phyloP scores from a whole-genome alignment of 495 filamentous ascomycete species.

The Baudoinia panamericana region DNA sequence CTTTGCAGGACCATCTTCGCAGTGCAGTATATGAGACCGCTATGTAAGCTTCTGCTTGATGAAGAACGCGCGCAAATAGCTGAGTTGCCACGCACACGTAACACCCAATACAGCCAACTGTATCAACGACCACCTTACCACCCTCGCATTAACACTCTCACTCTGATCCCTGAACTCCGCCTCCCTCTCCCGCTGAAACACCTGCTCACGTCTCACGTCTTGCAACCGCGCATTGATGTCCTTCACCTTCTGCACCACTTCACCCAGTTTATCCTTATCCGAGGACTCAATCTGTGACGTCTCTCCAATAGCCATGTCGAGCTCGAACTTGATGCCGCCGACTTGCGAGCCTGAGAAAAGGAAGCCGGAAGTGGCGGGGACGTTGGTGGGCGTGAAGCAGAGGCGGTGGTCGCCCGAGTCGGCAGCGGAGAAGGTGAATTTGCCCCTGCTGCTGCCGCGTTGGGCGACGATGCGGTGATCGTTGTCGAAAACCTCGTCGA shows the following conservation, averaged over 20 bases:
- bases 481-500: constrained; percentile 95
- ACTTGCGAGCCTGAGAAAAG: constrained; percentile 46
- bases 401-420: constrained; percentile 88
- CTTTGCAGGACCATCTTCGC: constrained; percentile 1
- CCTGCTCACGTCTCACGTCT: constrained; percentile 86
- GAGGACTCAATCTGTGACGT: constrained; percentile 87
- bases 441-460: constrained; percentile 58
- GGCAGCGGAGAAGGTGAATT: constrained; percentile 91
- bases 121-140: constrained; percentile 86
- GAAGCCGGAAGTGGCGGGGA: constrained; percentile 49
- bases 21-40: neutral
- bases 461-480: constrained; percentile 90
- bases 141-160: constrained; percentile 80
- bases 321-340: constrained; percentile 66
- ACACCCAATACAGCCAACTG: constrained; percentile 78
- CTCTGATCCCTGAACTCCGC: constrained; percentile 97
- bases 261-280: constrained; percentile 85
- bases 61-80: constrained; percentile 89
- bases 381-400: constrained; percentile 74
- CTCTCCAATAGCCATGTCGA: constrained; percentile 92
- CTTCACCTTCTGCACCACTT: constrained; percentile 78
- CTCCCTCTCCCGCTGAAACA: constrained; percentile 94
- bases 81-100: constrained; percentile 95
- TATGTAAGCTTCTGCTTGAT: constrained; percentile 98
- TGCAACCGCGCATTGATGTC: constrained; percentile 79